A percentile compares a stretch with the other conserved stretches of the same genome.
Evolutionary conservation across 495 filamentous ascomycete genomes (phyloP).

Genomic region (Viridothelium virens): DNA sequence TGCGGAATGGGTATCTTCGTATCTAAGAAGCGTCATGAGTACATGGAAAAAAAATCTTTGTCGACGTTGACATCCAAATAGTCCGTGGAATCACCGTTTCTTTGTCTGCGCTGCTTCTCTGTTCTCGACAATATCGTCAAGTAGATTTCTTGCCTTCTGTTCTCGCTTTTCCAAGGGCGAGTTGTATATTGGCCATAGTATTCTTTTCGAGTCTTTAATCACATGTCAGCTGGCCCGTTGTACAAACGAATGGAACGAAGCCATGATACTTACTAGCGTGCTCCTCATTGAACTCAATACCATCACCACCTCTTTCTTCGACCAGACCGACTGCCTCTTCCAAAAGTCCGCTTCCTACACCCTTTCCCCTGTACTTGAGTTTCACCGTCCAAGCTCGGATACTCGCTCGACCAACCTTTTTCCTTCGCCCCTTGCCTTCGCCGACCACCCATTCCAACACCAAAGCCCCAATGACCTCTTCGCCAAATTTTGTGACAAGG

Average conservation of each 20-base stretch:
- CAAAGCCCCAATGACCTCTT: conserved; percentile 49
- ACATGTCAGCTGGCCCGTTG: conserved; percentile 13
- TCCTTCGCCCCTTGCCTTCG: conserved; percentile 38
- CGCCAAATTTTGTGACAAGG: conserved; percentile 48
- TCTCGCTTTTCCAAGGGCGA: conserved; percentile 50
- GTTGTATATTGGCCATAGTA: conserved; percentile 57
- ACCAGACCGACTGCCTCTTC: conserved; percentile 55
- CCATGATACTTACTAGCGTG: conserved; percentile 49
- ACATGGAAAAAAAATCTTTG: not conserved
- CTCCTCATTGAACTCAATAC: conserved; percentile 56
- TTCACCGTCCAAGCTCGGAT: conserved; percentile 72
- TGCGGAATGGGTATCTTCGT: not conserved
- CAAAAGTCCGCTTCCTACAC: conserved; percentile 61
- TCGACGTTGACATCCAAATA: not conserved
- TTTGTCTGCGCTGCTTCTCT: conserved; percentile 14
- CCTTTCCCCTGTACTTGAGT: conserved; percentile 55
- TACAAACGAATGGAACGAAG: not conserved
- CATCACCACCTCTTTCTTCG: conserved; percentile 48
- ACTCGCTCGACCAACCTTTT: conserved; percentile 38
- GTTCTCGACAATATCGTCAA: conserved; percentile 41
- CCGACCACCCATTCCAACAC: conserved; percentile 41
- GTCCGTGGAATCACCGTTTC: conserved; percentile 4
- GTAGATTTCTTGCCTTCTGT: conserved; percentile 42
- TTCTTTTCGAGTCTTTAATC: conserved; percentile 44
- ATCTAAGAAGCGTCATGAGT: not conserved